Conservation (phyloP, 2,329 filamentous ascomycete species). For the Colletotrichum eremochloae region DNA sequence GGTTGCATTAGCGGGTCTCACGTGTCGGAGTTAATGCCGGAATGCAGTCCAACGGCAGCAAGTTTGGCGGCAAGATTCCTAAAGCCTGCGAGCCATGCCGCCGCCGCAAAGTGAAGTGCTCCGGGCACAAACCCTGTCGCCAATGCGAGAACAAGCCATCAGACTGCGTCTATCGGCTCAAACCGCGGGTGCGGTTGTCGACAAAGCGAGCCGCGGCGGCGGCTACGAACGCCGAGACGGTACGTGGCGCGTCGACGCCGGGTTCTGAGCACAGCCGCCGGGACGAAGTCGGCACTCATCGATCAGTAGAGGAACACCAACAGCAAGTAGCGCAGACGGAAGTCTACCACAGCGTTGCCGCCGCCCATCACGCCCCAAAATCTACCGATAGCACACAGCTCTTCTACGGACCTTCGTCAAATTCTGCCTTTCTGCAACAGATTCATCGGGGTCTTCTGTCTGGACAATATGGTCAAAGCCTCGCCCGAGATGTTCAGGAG, state of each 20-base stretch:
- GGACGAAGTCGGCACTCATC: slow-evolving; percentile 18
- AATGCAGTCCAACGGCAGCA: slow-evolving; percentile 28
- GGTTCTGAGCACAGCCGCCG: slow-evolving; percentile 4
- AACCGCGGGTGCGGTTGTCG: slow-evolving; percentile 34
- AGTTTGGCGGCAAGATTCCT: slow-evolving; percentile 41
- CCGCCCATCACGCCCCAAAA: slow-evolving; percentile 43
- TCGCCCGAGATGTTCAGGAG: slow-evolving; percentile 44
- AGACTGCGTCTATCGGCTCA: slow-evolving; percentile 43
- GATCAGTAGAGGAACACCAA: slow-evolving; percentile 37
- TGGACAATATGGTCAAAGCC: slow-evolving; percentile 34
- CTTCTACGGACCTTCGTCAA: slow-evolving; percentile 48
- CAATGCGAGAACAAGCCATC: slow-evolving; percentile 41
- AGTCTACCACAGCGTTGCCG: slow-evolving; percentile 45
- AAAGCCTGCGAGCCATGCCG: slow-evolving; percentile 45
- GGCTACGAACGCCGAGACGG: slow-evolving; percentile 50
- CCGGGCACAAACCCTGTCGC: slow-evolving; percentile 41
- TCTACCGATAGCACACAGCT: slow-evolving; percentile 46
- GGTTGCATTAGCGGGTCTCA: slow-evolving; percentile 5
- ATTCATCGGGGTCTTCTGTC: slow-evolving; percentile 48
- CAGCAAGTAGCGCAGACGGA: slow-evolving; percentile 52
- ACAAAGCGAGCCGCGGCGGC: slow-evolving; percentile 54
- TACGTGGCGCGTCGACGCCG: not conserved
- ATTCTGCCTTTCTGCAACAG: slow-evolving; percentile 50
- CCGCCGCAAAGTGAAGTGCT: slow-evolving; percentile 43
- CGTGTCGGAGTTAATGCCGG: slow-evolving; percentile 13